Evolutionary conservation across 1,139 yeast genomes (phyloP).

Genomic region (Candida dubliniensis): DNA sequence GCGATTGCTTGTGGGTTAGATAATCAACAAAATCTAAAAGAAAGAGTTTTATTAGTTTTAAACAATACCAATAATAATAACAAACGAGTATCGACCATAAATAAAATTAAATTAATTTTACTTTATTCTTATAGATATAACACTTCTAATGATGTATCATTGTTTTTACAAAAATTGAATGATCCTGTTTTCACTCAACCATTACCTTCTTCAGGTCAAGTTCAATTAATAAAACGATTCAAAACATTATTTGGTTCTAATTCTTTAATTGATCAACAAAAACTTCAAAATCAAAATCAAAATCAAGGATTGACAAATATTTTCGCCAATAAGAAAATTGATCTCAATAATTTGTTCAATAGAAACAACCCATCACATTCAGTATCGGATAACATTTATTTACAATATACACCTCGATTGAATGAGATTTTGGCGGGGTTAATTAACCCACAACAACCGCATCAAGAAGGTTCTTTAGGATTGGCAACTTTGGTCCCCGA

Average conservation of each 20-base stretch:
- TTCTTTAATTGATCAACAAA: slow-evolving; percentile 2
- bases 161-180: slow-evolving; percentile 27
- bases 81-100: slow-evolving; percentile 24
- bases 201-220: slow-evolving; percentile 35
- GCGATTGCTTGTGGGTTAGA: slow-evolving; percentile 66
- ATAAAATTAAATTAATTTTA: slow-evolving; percentile 55
- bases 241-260: slow-evolving; percentile 22
- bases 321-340: slow-evolving; percentile 29
- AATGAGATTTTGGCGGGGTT: slow-evolving; percentile 39
- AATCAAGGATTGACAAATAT: slow-evolving; percentile 25
- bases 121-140: slow-evolving; percentile 70
- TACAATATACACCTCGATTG: slow-evolving; percentile 76
- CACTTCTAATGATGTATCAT: slow-evolving; percentile 23
- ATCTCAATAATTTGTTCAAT: slow-evolving; percentile 27
- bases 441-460: slow-evolving; percentile 15
- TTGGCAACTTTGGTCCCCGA: slow-evolving; percentile 46
- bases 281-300: slow-evolving; percentile 13
- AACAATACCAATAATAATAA: slow-evolving; percentile 20
- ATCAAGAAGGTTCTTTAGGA: slow-evolving; percentile 5
- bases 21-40: slow-evolving; percentile 28
- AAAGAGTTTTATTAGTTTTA: slow-evolving; percentile 28
- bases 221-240: slow-evolving; percentile 34
- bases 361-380: slow-evolving; percentile 20
- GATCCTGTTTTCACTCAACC: slow-evolving; percentile 31
- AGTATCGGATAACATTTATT: slow-evolving; percentile 49